Base-by-base conservation (phyloP, 768 basidiomycete genomes). In the Boletus edulis region DNA sequence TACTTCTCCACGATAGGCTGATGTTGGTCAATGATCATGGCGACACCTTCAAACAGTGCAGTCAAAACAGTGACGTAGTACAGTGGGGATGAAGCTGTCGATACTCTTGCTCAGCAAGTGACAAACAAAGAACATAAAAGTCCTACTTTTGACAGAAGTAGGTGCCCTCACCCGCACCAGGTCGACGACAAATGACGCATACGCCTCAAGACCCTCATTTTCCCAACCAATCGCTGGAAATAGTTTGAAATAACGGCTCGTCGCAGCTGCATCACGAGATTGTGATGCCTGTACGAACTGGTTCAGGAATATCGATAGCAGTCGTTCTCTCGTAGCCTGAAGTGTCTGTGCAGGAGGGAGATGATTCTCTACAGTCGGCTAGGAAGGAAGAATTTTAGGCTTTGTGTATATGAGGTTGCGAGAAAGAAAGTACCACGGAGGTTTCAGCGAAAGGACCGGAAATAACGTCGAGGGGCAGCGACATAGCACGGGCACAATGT, bases 1-100 rank as follows among this genome's bases (percentile, higher is more conserved):
- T 99, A 98, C 73, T 97, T 98, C 67, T 98, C 96, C 1, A 99
- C 95, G 5, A 99, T 85, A 3, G 94, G 91, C 61, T 97, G 96
- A 67, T 99, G 97, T 65, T 99, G 97, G 63, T 96, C 94, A 20
- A 99, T 87, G 59, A 99, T 94, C 77, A 92, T 84, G 0, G 95
- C 97, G 48, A 99, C 88, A 52, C 87, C 89, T 73, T 99, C 97
- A 61, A 98, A 94, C 2, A 99, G 80, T 7, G 91, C 86, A 3
- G 96, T 98, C 51, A 99, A 74, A 12, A 87, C 82, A 3, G 92
- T 86, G 59, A 97, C 85, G 67, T 93, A 98, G 73, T 97, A 96
- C 27, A 94, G 72, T 0, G 96, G 89, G 0, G 94, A 96, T 10
- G 94, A 94, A 2, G 91, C 96, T 97, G 68, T 41, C 22, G 11